Base-by-base conservation (phyloP, 164 flowering plant species). In the Platanus orientalis region DNA sequence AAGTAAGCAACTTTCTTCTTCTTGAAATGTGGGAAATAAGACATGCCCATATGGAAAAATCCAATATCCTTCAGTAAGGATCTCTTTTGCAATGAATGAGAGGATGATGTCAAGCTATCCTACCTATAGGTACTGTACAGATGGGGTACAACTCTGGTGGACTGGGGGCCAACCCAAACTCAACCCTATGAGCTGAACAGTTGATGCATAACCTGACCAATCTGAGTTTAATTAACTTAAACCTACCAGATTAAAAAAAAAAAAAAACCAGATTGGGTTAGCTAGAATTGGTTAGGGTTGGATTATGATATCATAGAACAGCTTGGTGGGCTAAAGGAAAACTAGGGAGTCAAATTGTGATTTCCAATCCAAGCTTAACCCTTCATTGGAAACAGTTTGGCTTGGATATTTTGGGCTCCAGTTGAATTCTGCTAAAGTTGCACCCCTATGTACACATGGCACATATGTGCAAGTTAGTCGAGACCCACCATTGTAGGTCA, bases 1-100 rank as follows among this genome's bases (percentile, higher is more conserved):
- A 92, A 69, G 99, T 90, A 75, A 78, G 87, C 66, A 54, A 24
- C 40, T 0, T 40, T 30, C 14, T 50, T 14, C 32, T 3, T 3
- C 39, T 2, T 25, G 20, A 48, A 12, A 32, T 17, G 20, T 36
- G 23, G 28, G 26, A 54, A n/a, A 58, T 24, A 47, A 47, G 3
- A 17, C n/a, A 24, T 20, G 47, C 53, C 24, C 25, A 16, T 6
- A 27, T 32, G 20, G 30, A n/a, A n/a, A n/a, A n/a, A n/a, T n/a
- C n/a, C 20, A 19, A 45, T 24, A 23, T 58, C 17, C 36, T 13
- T 60, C 13, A 6, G 0, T 47, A 52, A 28, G 16, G 16, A 11
- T 2, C 3, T 4, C 3, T 17, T 45, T 17, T 45, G 0, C 20
- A 17, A 19, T 17, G 49, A 45, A 12, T n/a, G 10, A 45, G n/a